Conservation (phyloP, 2,329 filamentous ascomycete genomes). For the Trichocomaceae sp. region DNA sequence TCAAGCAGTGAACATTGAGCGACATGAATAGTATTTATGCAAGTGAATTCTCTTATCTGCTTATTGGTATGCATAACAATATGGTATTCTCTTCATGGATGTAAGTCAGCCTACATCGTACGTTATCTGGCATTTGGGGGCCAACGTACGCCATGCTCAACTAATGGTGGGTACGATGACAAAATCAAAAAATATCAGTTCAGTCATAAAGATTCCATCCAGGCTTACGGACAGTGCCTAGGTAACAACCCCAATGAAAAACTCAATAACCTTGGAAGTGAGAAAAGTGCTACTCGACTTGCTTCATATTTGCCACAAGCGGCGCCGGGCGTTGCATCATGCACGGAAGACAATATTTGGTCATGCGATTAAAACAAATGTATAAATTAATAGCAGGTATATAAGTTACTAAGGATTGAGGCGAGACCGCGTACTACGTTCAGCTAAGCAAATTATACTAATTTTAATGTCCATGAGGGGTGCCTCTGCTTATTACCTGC, state of each 20-base stretch:
- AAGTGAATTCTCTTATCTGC: too few species aligned
- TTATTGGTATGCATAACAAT: too few species aligned
- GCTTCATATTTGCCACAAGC: background rate
- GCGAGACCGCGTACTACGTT: background rate
- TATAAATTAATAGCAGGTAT: background rate
- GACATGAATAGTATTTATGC: too few species aligned
- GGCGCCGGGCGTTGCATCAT: background rate
- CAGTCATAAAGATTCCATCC: background rate
- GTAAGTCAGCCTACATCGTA: too few species aligned
- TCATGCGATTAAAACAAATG: background rate
- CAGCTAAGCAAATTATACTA: background rate
- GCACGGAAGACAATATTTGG: background rate
- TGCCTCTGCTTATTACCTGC: background rate
- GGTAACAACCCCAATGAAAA: background rate
- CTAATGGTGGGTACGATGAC: too few species aligned
- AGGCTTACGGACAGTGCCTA: background rate
- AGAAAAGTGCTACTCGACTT: background rate
- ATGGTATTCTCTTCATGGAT: too few species aligned
- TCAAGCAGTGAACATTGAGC: too few species aligned
- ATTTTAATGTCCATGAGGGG: too few species aligned
- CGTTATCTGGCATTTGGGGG: background rate
- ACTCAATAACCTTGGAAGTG: too few species aligned
- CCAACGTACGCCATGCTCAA: background rate
- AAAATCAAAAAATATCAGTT: background rate
- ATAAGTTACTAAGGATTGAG: too few species aligned